Percentiles rank a stretch among this genome's conserved stretches.
phyloP scores from a whole-genome alignment of 164 flowering plant species.

The Brasenia schreberi region DNA sequence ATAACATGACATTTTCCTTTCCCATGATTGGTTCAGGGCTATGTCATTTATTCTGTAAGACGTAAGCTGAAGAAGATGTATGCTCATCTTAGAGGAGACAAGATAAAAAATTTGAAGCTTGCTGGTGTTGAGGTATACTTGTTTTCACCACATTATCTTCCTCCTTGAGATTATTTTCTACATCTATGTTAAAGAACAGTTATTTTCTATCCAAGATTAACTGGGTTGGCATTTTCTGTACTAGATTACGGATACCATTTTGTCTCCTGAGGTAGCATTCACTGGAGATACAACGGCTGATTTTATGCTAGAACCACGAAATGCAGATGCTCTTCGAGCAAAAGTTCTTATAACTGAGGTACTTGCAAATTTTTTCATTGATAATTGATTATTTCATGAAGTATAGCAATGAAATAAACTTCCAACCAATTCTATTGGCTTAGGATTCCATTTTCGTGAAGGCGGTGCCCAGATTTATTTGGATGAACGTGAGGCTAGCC shows the following conservation, averaged over 20 bases:
- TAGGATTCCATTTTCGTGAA: no score
- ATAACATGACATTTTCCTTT: constrained; percentile 6
- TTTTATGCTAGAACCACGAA: constrained; percentile 74
- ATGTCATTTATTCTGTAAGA: constrained; percentile 69
- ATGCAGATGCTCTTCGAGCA: constrained; percentile 92
- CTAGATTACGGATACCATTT: constrained; percentile 76
- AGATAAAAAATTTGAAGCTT: constrained; percentile 80
- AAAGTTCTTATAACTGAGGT: constrained; percentile 97
- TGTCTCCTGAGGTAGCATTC: constrained; percentile 95
- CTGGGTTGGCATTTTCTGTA: constrained; percentile 3
- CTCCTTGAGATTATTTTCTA: not conserved
- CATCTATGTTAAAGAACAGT: not conserved
- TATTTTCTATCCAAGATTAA: not conserved
- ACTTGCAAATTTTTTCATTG: not conserved
- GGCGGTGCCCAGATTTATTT: no score
- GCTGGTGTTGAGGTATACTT: constrained; percentile 80
- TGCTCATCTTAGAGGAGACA: constrained; percentile 69
- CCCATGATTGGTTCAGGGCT: constrained; percentile 42
- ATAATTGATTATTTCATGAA: not conserved
- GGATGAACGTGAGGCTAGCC: no score
- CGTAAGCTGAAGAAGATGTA: constrained; percentile 85
- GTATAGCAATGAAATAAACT: not conserved
- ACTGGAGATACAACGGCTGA: constrained; percentile 93
- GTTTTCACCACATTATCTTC: not conserved
- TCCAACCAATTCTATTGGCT: no score